Conservation (phyloP, 2,329 filamentous ascomycete species). For the Calonectria honghensis region DNA sequence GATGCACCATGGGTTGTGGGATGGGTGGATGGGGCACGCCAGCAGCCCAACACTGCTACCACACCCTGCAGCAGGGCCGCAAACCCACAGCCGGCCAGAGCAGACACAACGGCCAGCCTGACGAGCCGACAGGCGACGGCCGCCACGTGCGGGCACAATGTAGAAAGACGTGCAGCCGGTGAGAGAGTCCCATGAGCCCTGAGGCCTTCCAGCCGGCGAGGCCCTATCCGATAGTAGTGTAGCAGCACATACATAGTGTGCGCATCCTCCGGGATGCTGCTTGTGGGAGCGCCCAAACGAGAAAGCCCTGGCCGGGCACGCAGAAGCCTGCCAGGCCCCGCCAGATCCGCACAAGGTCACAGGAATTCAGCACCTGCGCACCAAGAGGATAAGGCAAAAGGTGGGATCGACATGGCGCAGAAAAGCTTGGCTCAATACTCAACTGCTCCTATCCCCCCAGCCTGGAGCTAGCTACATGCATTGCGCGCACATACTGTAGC, state of each 20-base stretch:
- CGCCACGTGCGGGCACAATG: slow-evolving; percentile 23
- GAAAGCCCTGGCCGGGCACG: slow-evolving; percentile 14
- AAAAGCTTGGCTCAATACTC: slow-evolving; percentile 24
- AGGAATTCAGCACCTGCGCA: slow-evolving; percentile 28
- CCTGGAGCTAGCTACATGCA: slow-evolving; percentile 20
- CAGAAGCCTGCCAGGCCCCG: neutral
- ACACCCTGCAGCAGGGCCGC: slow-evolving; percentile 27
- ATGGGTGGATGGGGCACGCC: slow-evolving; percentile 1
- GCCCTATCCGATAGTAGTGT: slow-evolving; percentile 28
- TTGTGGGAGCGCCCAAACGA: slow-evolving; percentile 4
- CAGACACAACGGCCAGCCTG: slow-evolving; percentile 8
- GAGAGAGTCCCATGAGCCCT: slow-evolving; percentile 22
- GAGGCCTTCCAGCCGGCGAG: slow-evolving; percentile 15
- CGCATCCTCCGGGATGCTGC: neutral
- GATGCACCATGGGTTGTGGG: slow-evolving; percentile 2
- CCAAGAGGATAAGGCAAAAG: slow-evolving; percentile 8
- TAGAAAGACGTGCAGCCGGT: slow-evolving; percentile 32
- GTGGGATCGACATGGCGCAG: slow-evolving; percentile 32
- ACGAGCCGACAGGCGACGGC: neutral
- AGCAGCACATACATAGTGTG: slow-evolving; percentile 9
- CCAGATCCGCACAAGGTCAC: slow-evolving; percentile 30
- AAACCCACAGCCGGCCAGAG: slow-evolving; percentile 26
- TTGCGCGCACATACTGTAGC: neutral
- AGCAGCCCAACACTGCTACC: neutral
- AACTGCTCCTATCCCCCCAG: slow-evolving; percentile 11